Percentiles rank a stretch among this genome's conserved stretches.
These are phyloP conservation scores for Phialophora macrospora DNA, from an alignment of 2,329 filamentous ascomycete genomes.

Conservation along the genomic window DNA sequence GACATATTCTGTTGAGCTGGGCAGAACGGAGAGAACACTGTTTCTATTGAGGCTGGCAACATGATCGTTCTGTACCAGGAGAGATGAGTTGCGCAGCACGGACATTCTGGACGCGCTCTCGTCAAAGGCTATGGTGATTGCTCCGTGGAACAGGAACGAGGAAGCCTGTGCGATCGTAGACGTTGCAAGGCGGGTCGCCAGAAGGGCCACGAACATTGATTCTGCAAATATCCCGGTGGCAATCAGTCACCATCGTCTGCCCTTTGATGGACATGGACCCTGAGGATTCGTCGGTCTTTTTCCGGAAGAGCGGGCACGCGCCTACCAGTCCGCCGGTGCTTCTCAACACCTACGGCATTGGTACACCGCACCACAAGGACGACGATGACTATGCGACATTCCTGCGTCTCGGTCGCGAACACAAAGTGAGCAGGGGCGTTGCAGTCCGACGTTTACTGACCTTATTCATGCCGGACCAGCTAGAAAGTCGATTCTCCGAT, in stretches of 20 bases:
- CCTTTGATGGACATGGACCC: background rate
- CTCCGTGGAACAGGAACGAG: background rate
- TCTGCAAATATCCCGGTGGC: background rate
- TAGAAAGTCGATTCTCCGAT: background rate
- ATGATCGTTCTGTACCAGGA: background rate
- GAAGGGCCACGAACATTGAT: background rate
- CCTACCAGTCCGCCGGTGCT: background rate
- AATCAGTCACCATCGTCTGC: background rate
- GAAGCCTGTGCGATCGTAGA: background rate
- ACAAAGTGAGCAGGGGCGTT: background rate
- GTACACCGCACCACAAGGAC: background rate
- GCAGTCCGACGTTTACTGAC: background rate
- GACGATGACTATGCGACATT: background rate
- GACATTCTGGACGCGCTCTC: background rate
- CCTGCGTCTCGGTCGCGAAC: background rate
- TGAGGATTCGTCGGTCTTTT: background rate
- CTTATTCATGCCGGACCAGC: background rate
- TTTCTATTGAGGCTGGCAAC: background rate
- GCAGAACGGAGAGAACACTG: background rate
- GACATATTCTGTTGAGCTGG: conserved; percentile 33
- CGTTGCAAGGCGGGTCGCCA: background rate
- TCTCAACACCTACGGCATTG: background rate
- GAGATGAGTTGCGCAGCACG: background rate
- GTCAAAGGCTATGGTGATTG: background rate
- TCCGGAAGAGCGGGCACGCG: background rate